Conservation (phyloP, 2,329 filamentous ascomycete species). For the Incumbomyces lentus region DNA sequence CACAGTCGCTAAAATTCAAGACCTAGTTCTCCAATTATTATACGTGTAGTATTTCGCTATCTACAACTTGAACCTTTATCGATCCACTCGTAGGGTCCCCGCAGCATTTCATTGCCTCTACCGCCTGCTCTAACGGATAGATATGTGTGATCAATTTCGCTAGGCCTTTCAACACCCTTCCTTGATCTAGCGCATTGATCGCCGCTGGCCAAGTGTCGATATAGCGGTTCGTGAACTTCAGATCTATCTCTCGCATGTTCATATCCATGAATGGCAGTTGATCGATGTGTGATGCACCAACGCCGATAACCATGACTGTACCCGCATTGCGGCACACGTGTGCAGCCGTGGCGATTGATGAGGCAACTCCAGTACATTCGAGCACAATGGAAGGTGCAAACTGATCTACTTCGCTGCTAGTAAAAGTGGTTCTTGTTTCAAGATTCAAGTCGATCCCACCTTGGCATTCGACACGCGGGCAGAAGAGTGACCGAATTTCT, state of each 20-base stretch:
- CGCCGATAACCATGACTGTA: constrained; percentile 53
- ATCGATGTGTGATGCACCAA: constrained; percentile 52
- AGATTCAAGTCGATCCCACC: constrained; percentile 8
- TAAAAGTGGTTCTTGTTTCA: constrained; percentile 3
- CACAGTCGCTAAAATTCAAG: no score
- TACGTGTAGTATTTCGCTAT: no score
- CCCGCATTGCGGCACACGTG: constrained; percentile 50
- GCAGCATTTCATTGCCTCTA: constrained; percentile 49
- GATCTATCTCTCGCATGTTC: constrained; percentile 50
- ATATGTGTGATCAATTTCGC: constrained; percentile 74
- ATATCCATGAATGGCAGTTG: constrained; percentile 59
- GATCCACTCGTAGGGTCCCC: neutral
- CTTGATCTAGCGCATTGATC: constrained; percentile 75
- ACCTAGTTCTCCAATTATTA: no score
- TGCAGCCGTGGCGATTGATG: constrained; percentile 49
- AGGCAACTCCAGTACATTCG: constrained; percentile 58
- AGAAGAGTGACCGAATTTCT: no score
- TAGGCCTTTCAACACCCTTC: constrained; percentile 62
- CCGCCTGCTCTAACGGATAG: constrained; percentile 72
- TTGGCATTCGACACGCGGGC: constrained; percentile 33
- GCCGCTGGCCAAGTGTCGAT: constrained; percentile 91
- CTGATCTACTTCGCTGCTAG: constrained; percentile 42
- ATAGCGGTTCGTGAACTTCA: constrained; percentile 83
- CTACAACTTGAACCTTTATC: constrained; percentile 1
- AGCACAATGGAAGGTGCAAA: constrained; percentile 50